phyloP scores from a whole-genome alignment of 208 protist species.

The Phytomonas serpens region DNA sequence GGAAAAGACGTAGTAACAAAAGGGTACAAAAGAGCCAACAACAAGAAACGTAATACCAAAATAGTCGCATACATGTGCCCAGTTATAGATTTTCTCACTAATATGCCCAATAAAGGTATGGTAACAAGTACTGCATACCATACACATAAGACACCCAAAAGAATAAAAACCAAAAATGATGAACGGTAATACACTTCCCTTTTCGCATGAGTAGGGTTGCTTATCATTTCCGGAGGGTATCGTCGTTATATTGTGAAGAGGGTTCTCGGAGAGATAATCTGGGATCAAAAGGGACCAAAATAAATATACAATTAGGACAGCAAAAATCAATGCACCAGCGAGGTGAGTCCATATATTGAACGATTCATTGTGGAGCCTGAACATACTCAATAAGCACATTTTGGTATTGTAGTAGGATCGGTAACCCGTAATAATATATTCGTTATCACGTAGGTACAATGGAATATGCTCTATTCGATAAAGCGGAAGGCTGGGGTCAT shows the following conservation, averaged over 20 bases:
- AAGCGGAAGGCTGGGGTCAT: constrained; percentile 27
- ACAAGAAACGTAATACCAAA: constrained; percentile 81
- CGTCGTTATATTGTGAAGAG: constrained; percentile 15
- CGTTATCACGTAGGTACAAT: constrained; percentile 34
- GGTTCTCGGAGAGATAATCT: constrained; percentile 15
- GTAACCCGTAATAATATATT: constrained; percentile 52
- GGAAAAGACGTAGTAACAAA: constrained; percentile 71
- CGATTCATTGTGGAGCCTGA: constrained; percentile 81
- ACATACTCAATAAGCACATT: constrained; percentile 50
- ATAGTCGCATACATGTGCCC: constrained; percentile 71
- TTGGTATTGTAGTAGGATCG: constrained; percentile 51
- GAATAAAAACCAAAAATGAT: constrained; percentile 69
- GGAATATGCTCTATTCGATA: constrained; percentile 34
- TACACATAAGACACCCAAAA: constrained; percentile 61
- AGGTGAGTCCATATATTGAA: constrained; percentile 83
- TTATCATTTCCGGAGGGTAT: background rate
- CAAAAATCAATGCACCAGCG: constrained; percentile 54
- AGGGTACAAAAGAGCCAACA: constrained; percentile 74
- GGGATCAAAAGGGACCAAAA: constrained; percentile 26
- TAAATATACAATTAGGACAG: constrained; percentile 30
- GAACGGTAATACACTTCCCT: constrained; percentile 21
- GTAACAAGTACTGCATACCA: constrained; percentile 64
- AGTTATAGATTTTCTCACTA: constrained; percentile 38
- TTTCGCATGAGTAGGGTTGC: constrained; percentile 3
- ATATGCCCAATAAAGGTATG: constrained; percentile 68